These are phyloP conservation scores for Trichoderma atrobrunneum DNA, from an alignment of 2,329 filamentous ascomycete genomes.

Conservation along the genomic window DNA sequence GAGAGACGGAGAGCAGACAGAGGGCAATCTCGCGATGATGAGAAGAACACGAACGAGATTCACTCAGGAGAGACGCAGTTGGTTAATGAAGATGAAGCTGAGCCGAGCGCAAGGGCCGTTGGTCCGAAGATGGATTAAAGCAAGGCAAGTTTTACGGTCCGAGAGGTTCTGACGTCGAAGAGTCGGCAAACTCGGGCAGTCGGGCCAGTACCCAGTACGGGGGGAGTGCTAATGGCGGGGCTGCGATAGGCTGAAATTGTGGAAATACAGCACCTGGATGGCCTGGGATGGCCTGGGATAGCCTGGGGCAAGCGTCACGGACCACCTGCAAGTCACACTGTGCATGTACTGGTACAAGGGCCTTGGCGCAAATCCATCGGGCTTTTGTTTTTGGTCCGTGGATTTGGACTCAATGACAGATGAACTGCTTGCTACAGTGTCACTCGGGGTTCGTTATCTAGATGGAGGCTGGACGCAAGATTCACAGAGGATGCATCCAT, in stretches of 20 bases:
- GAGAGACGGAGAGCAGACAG: background rate
- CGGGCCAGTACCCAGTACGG: background rate
- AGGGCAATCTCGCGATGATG: background rate
- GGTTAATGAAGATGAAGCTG: background rate
- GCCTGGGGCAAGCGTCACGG: background rate
- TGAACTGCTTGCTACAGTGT: background rate
- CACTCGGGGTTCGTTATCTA: background rate
- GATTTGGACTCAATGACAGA: background rate
- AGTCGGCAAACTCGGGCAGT: constrained; percentile 19
- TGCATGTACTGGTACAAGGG: background rate
- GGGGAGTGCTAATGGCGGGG: constrained; percentile 33
- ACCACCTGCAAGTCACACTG: constrained; percentile 16
- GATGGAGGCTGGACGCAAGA: background rate
- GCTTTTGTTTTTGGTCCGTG: background rate
- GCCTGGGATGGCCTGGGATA: background rate
- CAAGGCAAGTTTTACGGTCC: background rate
- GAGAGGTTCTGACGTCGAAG: constrained; percentile 19
- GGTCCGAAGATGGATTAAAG: constrained; percentile 1
- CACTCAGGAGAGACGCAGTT: background rate
- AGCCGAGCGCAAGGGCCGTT: constrained; percentile 4
- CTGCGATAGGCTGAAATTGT: constrained; percentile 30
- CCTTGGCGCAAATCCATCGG: background rate
- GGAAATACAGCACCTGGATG: constrained; percentile 12
- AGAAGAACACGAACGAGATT: background rate
- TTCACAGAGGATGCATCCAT: background rate